A percentile compares a stretch with the other conserved stretches of the same genome.
These are phyloP conservation scores for Leishmania tarentolae DNA, from an alignment of 208 protist species.

Conservation along the genomic window DNA sequence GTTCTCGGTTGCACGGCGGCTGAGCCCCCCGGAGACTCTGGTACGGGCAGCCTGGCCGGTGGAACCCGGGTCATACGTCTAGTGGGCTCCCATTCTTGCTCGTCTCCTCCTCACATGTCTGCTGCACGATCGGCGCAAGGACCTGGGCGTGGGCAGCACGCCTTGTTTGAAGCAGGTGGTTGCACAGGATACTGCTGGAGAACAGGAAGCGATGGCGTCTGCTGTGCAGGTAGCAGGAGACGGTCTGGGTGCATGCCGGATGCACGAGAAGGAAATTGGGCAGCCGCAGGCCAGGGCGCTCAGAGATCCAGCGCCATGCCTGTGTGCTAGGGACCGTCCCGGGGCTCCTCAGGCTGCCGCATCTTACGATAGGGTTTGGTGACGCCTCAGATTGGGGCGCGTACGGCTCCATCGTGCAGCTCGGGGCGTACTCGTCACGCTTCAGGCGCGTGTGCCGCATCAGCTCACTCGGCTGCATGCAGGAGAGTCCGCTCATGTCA, in stretches of 20 bases:
- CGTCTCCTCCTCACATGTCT: not conserved
- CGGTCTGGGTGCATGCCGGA: not conserved
- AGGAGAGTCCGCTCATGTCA: not conserved
- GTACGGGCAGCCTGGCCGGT: too few relatives aligned
- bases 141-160: not conserved
- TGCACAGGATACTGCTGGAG: not conserved
- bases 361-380: not conserved
- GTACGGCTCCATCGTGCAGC: not conserved
- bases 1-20: not conserved
- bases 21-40: too few relatives aligned
- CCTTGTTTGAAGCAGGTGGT: not conserved
- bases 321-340: not conserved
- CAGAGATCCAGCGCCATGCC: not conserved
- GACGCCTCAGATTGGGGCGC: not conserved
- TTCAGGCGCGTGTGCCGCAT: not conserved
- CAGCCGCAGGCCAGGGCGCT: not conserved
- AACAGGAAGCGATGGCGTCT: not conserved
- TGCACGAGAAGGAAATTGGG: not conserved
- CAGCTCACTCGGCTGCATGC: not conserved
- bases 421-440: not conserved
- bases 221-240: not conserved
- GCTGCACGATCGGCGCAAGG: not conserved
- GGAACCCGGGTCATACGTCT: not conserved
- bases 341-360: not conserved
- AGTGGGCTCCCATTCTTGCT: not conserved